Evolutionary conservation across 805 yeast species (phyloP), one percentile per base, ranked within the genome.

Genomic region (Suhomyces faveliae): DNA sequence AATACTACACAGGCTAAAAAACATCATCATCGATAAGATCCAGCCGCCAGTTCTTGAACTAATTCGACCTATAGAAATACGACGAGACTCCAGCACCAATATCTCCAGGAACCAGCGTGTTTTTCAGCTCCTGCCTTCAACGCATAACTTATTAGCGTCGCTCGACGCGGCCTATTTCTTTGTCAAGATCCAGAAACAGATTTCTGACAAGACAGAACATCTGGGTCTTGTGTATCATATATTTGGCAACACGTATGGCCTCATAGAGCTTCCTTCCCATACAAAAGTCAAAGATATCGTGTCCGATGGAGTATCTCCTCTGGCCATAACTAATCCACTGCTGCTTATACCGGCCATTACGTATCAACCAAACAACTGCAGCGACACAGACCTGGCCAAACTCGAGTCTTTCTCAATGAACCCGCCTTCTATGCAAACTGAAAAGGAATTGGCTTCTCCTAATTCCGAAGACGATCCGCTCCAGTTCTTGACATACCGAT

Each of bases 401-500:
- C 11, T 21, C n/a, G 25, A 37, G 5, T 7, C 23, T 5, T 57
- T 59, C 21, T 51, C 57, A 10, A 60, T 60, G 64, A 54, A 38
- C 25, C 58, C 62, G 13, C 60, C 58, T 1, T 10, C n/a, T 4
- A 5, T 8, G 5, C 12, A 33, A 17, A 21, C n/a, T 15, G 8
- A 4, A 4, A 23, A 12, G 2, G 25, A 43, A 7, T 20, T 17
- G 21, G 7, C 10, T n/a, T 33, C 41, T 3, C 42, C 20, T 3
- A 13, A 13, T 8, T 9, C 19, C 11, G 35, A 22, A 6, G 43
- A 20, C 15, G 65, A 61, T 24, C 74, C 76, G 0, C 42, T 55
- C 2, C 57, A 50, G 3, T 73, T 69, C 46, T 52, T 73, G n/a
- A 46, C 38, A 17, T 56, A 68, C 1, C 55, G 76, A 30, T 73